These are phyloP conservation scores for Plasmodium gonderi DNA, from an alignment of 169 alveolate genomes.

Conservation along the genomic window DNA sequence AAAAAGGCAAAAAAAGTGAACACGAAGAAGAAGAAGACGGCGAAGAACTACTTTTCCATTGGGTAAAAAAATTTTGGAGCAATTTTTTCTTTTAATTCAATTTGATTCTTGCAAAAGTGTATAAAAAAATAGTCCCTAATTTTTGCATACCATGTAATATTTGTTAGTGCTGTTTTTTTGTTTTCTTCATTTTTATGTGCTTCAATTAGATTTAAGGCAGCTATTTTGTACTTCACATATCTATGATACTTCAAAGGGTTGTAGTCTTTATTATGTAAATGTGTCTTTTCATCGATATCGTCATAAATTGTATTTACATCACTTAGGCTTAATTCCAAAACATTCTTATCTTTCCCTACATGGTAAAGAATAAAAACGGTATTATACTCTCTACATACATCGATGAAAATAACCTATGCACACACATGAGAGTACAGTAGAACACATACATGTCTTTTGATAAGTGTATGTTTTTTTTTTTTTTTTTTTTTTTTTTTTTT, in stretches of 20 bases:
- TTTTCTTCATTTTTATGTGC: conserved; percentile 55
- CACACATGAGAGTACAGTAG: background rate
- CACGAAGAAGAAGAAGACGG: background rate
- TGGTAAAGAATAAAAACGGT: background rate
- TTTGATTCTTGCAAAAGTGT: conserved; percentile 53
- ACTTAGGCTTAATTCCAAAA: conserved; percentile 62
- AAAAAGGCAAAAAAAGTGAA: background rate
- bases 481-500: conserved; percentile 4
- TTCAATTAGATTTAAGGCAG: conserved; percentile 71
- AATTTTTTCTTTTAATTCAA: conserved; percentile 55
- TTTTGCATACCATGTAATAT: conserved; percentile 69
- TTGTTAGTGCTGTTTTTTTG: conserved; percentile 71
- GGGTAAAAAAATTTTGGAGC: conserved; percentile 74
- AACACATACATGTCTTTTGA: background rate
- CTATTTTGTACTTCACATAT: conserved; percentile 56
- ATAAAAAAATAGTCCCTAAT: conserved; percentile 73
- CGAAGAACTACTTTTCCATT: conserved; percentile 16
- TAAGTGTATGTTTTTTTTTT: conserved; percentile 17
- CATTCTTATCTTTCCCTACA: conserved; percentile 58
- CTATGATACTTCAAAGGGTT: conserved; percentile 55
- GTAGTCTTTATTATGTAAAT: conserved; percentile 63
- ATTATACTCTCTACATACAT: background rate
- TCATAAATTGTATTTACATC: conserved; percentile 69
- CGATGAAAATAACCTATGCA: no score
- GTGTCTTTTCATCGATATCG: conserved; percentile 25